Percentiles rank a stretch among this genome's conserved stretches.
Conservation (phyloP, 805 yeast species). For the Lipomyces spencermartinsiae region DNA sequence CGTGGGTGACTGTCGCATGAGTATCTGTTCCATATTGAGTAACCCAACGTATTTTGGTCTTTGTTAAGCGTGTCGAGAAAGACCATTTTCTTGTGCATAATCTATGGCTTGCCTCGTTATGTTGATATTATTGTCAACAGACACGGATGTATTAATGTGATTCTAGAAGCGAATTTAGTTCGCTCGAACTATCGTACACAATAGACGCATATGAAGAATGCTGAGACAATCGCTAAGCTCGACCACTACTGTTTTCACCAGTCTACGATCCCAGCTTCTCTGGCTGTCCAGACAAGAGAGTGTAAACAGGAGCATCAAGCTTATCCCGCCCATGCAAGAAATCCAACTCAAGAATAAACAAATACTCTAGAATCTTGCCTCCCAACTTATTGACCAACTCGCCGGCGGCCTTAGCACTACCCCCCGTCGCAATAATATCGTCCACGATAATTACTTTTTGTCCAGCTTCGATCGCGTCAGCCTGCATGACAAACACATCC, state of each 20-base stretch:
- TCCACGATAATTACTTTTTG: conserved; percentile 87
- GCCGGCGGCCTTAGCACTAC: conserved; percentile 94
- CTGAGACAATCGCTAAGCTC: not conserved
- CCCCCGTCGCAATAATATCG: conserved; percentile 96
- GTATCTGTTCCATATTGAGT: not conserved
- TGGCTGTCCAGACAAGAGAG: conserved; percentile 60
- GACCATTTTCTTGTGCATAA: not conserved
- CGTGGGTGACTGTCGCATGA: not conserved
- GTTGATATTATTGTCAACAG: not conserved
- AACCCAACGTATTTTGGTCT: not conserved
- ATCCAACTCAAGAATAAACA: conserved; percentile 92
- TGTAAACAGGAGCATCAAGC: conserved; percentile 85
- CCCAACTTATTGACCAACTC: conserved; percentile 71
- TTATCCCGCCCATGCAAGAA: conserved; percentile 93
- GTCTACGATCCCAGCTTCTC: conserved; percentile 27
- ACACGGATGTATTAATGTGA: not conserved
- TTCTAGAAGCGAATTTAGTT: not conserved
- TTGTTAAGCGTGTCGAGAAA: not conserved
- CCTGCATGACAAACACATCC: conserved; percentile 89
- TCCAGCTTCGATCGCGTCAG: conserved; percentile 77
- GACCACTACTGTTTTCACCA: not conserved
- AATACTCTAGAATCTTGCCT: conserved; percentile 77
- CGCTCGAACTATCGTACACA: not conserved
- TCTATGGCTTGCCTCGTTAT: not conserved
- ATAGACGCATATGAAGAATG: not conserved